Evolutionary conservation across 768 basidiomycete species (phyloP), one percentile per base, ranked within the genome.

Genomic region (Lentinula lateritia): DNA sequence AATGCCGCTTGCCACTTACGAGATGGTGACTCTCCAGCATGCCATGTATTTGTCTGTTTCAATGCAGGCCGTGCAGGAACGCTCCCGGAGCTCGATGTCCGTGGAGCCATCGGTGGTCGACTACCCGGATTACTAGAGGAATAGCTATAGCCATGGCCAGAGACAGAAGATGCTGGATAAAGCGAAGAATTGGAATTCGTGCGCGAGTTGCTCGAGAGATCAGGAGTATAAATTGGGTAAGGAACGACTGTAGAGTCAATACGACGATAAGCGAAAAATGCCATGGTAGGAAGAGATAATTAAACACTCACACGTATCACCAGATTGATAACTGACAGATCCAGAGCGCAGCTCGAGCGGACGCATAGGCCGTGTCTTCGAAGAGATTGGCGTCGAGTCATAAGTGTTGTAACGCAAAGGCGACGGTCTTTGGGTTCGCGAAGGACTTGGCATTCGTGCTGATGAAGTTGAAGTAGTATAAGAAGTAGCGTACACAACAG

Each of bases 31-130:
- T 82, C 76, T 35, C 71, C 74, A 32, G 75, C 72, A 63, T 78
- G 76, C 81, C 81, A 84, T 38, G 78, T 73, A 46, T 79, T 75
- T 62, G 75, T 79, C 46, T 79, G 75, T 64, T 78, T 78, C 50
- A 84, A 70, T 8, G 76, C 76, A 2, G 85, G 80, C 42, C 80
- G 78, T 35, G 72, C 71, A 7, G 70, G 66, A 36, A 77, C 73
- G 39, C 77, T 77, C 5, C 71, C 71, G 35, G 76, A 78, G 64
- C 74, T 82, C 7, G 79, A 70, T 50, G 62, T 74, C 43, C 72
- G 74, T 43, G 74, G 77, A 61, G 71, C 74, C 65, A 73, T 57
- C 52, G 69, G 72, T 6, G 72, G 74, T 9, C 66, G 65, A 50
- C 28, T 59, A 46, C 45, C 58, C 38, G 15, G 16, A 15, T 20